Percentiles rank a stretch among this genome's conserved stretches.
These are phyloP conservation scores for Raphanus hybrid DNA, from an alignment of 441 rosid genomes.

Conservation along the genomic window DNA sequence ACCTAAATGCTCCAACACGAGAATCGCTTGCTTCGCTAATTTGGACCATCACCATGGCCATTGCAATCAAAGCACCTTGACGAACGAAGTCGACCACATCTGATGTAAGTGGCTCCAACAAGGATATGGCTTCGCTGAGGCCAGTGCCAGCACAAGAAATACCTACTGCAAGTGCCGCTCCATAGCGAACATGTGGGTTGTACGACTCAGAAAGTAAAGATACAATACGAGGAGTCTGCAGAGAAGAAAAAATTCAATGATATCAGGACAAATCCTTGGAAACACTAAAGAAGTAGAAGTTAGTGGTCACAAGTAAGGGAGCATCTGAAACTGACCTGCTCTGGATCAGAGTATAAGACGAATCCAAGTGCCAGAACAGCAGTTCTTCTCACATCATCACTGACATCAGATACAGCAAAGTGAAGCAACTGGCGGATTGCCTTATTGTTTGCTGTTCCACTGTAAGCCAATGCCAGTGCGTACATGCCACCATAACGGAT, in stretches of 20 bases:
- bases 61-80: slow-evolving; percentile 98
- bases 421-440: slow-evolving; percentile 97
- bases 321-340: slow-evolving; percentile 63
- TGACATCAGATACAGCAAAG: slow-evolving; percentile 97
- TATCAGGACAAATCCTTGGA: slow-evolving; percentile 11
- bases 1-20: slow-evolving; percentile 97
- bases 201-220: slow-evolving; percentile 92
- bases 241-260: neutral
- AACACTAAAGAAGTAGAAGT: slow-evolving; percentile 1
- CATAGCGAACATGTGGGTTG: slow-evolving; percentile 98
- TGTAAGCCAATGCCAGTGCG: slow-evolving; percentile 92
- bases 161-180: slow-evolving; percentile 99
- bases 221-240: slow-evolving; percentile 61
- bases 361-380: slow-evolving; percentile 98
- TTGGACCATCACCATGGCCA: slow-evolving; percentile 99
- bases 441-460: slow-evolving; percentile 96
- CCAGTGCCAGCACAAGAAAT: slow-evolving; percentile 99
- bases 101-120: slow-evolving; percentile 97
- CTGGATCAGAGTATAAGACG: slow-evolving; percentile 94
- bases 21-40: slow-evolving; percentile 94
- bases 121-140: slow-evolving; percentile 91
- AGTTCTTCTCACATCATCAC: slow-evolving; percentile 97
- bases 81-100: slow-evolving; percentile 99
- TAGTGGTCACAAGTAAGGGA: slow-evolving; percentile 13
- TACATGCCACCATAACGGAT: slow-evolving; percentile 99